Base-by-base conservation (phyloP, 2,329 filamentous ascomycete species). In the Pseudogymnoascus destructans region DNA sequence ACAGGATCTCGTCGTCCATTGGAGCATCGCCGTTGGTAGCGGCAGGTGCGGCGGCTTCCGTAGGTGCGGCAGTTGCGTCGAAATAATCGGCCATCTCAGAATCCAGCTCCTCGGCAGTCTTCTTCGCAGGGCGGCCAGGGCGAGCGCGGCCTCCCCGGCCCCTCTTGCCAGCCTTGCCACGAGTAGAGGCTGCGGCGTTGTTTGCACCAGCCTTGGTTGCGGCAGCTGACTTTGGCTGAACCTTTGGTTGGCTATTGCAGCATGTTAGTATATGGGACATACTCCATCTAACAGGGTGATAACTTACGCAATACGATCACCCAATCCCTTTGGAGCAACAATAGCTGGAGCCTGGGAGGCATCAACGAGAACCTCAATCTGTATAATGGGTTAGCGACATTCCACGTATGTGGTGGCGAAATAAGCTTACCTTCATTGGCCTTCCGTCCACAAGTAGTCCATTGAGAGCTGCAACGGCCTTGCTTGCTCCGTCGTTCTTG, bases 51-150 rank as follows among this genome's bases (percentile, higher is more conserved):
- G 74, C 70, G 58, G 74, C 66, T 60, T 77, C 72, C 40, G 72
- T 71, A 59, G 74, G 77, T 57, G 73, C 71, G 38, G 74, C 73
- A 64, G 75, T 75, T 57, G 73, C 74, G 63, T 73, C 69, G 70
- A 95, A 97, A 76, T 98, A 98, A 72, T 97, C 93, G 17, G 83
- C 85, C 93, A 98, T 98, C 72, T 98, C 93, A 3, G 89, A 90
- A 71, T 98, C 93, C 23, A 98, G 83, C 75, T 98, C 91, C 70
- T 95, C 92, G 1, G 86, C 84, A 0, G 90, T 95, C 87, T 97
- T 97, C 76, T 95, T 77, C 68, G 84, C 74, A 64, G 86, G 78
- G 66, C 86, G 81, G 63, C 79, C 76, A 67, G 76, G 85, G 65
- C 84, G 83, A 40, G 70, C 72, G 32, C 63, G 64, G 40, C 65